Evolutionary conservation across 148 eudicot species (phyloP), one percentile per base, ranked within the genome.

Genomic region (Silene latifolia): DNA sequence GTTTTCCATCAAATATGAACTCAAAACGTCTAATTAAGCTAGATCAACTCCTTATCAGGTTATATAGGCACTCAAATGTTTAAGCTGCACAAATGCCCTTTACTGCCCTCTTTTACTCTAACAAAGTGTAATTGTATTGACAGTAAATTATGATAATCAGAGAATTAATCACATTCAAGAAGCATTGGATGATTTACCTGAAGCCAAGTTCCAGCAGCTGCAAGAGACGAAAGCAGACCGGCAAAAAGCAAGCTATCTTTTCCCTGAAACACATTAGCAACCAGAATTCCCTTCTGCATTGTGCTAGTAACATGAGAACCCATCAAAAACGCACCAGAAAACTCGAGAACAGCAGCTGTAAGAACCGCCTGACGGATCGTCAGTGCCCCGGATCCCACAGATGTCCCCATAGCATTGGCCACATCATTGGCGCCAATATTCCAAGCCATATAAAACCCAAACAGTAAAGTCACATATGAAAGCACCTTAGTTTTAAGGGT

Each of bases 271-370:
- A 88, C 90, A 88, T 75, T 81, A 51, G 92, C 91, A 67, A 92
- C 97, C 71, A 95, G 91, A 72, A 95, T 95, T 53, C 98, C 98
- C 68, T 92, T 95, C 88, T 95, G 98, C 97, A 95, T 92, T 77
- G 98, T 95, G 44, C 84, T 89, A 0, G 98, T 90, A 17, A 95
- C 98, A 82, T 95, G 93, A 0, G 79, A 87, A 8, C 98, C 98
- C 98, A 90, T 90, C 84, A 92, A 71, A 74, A 90, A 73, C 0
- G 98, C 97, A 72, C 97, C 97, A 0, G 93, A 87, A 63, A 94
- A 94, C 86, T 94, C 98, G 73, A 94, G 70, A 65, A 94, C 91
- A 8, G 88, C 98, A 0, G 98, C 98, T 0, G 85, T 88, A 63
- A 94, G 17, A 73, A 94, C 97, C 4, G 98, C 98, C 86, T 91